Evolutionary conservation across 2,329 filamentous ascomycete species (phyloP).

Genomic region (Hypoxylon sp.): DNA sequence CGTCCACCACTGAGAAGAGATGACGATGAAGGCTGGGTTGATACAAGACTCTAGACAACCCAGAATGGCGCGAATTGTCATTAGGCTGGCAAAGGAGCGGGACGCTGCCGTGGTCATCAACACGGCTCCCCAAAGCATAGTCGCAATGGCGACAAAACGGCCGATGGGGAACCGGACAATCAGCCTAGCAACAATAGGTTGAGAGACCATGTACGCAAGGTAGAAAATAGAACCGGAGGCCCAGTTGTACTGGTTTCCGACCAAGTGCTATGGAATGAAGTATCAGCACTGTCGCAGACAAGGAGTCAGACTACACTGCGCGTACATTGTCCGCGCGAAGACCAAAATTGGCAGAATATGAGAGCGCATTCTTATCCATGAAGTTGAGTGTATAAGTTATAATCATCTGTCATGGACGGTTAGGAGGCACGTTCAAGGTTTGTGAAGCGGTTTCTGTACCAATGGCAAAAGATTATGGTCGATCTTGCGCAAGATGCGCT

Average conservation of each 20-base stretch:
- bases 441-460: conserved; percentile 26
- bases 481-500: conserved; percentile 48
- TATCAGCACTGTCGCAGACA: conserved; percentile 9
- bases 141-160: conserved; percentile 62
- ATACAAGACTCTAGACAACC: conserved; percentile 71
- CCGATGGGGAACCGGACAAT: conserved; percentile 65
- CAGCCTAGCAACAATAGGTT: conserved; percentile 62
- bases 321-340: conserved; percentile 42
- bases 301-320: conserved; percentile 6
- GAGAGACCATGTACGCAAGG: conserved; percentile 64
- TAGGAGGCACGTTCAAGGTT: conserved; percentile 4
- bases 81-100: conserved; percentile 68
- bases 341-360: conserved; percentile 47
- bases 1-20: conserved; percentile 58
- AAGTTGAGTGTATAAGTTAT: conserved; percentile 51
- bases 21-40: conserved; percentile 65
- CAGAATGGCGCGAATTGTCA: conserved; percentile 69
- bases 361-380: conserved; percentile 51
- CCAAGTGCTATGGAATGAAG: conserved; percentile 24
- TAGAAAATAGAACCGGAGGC: conserved; percentile 64
- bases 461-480: conserved; percentile 47
- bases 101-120: conserved; percentile 66
- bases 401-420: conserved; percentile 37
- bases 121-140: conserved; percentile 65
- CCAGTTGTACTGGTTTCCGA: conserved; percentile 42